A percentile compares a stretch with the other conserved stretches of the same genome.
Evolutionary conservation across 352 stramenopile species (phyloP).

Genomic region (Pythium insidiosum): DNA sequence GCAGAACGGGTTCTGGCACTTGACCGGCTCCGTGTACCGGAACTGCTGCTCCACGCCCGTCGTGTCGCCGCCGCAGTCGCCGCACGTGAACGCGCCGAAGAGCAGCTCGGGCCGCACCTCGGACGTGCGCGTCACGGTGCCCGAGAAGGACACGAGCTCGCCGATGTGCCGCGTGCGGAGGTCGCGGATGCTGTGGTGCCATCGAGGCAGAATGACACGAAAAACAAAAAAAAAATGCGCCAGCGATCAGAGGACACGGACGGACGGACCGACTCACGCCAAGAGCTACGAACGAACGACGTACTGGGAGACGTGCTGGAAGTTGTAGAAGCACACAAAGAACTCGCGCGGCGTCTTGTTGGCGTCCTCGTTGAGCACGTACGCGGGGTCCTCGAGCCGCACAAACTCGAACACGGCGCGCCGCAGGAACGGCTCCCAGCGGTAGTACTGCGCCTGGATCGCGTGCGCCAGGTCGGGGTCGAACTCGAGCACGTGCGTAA

Average conservation of each 20-base stretch:
- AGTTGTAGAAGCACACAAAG: constrained; percentile 89
- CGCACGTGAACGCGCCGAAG: constrained; percentile 92
- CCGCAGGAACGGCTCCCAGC: constrained; percentile 74
- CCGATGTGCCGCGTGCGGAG: constrained; percentile 92
- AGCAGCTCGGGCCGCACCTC: constrained; percentile 97
- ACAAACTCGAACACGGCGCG: constrained; percentile 77
- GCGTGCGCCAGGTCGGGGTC: constrained; percentile 75
- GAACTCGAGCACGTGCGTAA: constrained; percentile 77
- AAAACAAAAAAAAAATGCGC: constrained; percentile 5
- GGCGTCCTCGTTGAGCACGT: constrained; percentile 74
- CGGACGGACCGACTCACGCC: too few relatives aligned
- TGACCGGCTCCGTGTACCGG: constrained; percentile 93
- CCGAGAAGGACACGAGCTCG: constrained; percentile 88
- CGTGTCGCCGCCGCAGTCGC: constrained; percentile 90
- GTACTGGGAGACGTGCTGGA: constrained; percentile 79
- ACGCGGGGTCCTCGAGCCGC: constrained; percentile 58
- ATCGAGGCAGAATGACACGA: constrained; percentile 10
- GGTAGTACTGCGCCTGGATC: constrained; percentile 81
- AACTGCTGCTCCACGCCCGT: constrained; percentile 96
- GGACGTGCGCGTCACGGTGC: constrained; percentile 96
- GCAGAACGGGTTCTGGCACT: constrained; percentile 96
- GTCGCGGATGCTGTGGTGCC: constrained; percentile 74
- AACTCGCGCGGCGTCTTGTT: constrained; percentile 77
- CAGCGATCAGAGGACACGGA: too few relatives aligned
- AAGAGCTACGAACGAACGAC: constrained; percentile 15